A percentile compares a stretch with the other conserved stretches of the same genome.
Evolutionary conservation across 345 rosid species (phyloP).

Genomic region (Bruguiera sexangula): DNA sequence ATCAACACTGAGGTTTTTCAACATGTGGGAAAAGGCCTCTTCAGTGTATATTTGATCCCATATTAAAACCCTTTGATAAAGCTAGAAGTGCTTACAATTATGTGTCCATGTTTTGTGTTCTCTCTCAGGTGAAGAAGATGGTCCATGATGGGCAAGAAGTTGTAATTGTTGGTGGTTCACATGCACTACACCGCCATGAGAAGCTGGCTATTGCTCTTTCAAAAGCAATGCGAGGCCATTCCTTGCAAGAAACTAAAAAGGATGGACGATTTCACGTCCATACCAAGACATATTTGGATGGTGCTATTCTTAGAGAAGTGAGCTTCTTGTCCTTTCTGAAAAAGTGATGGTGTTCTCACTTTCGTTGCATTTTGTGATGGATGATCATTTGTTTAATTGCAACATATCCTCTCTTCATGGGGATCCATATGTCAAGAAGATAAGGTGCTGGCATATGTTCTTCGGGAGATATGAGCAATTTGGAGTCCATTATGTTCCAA

Average conservation of each 20-base stretch:
- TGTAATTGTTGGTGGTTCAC: constrained; percentile 81
- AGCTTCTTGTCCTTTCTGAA: constrained; percentile 20
- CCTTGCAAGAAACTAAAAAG: constrained; percentile 90
- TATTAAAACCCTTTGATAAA: too few relatives aligned
- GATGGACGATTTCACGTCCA: constrained; percentile 97
- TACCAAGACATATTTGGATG: constrained; percentile 91
- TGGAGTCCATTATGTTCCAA: not conserved
- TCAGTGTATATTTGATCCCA: too few relatives aligned
- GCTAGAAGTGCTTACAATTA: not conserved
- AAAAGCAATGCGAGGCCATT: constrained; percentile 96
- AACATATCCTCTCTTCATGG: not conserved
- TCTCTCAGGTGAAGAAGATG: constrained; percentile 72
- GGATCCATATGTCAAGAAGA: not conserved
- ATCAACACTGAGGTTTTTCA: too few relatives aligned
- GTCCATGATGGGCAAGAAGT: constrained; percentile 92
- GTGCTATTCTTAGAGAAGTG: constrained; percentile 96
- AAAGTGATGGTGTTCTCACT: not conserved
- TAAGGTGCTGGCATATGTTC: not conserved
- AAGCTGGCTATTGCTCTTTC: constrained; percentile 96
- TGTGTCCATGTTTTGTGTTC: constrained; percentile 1
- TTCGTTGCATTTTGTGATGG: not conserved
- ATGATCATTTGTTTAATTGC: not conserved
- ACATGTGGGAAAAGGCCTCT: too few relatives aligned
- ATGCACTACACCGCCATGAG: constrained; percentile 88
- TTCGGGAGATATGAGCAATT: not conserved